These are phyloP conservation scores for Mycena venus DNA, from an alignment of 768 basidiomycete genomes.

Conservation along the genomic window DNA sequence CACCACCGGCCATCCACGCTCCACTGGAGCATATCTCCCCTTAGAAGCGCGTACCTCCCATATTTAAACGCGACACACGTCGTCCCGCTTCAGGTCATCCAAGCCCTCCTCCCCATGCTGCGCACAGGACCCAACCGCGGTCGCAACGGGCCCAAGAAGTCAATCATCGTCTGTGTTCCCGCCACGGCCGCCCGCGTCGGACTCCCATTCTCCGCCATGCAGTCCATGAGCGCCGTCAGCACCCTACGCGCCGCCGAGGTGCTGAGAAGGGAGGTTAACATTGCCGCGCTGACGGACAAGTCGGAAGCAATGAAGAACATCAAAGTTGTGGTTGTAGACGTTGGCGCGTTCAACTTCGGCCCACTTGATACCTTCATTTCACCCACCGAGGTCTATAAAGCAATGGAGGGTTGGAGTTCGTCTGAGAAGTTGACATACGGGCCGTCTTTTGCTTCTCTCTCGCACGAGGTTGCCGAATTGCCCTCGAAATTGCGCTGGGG, in stretches of 20 bases:
- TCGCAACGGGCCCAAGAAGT: conserved; percentile 66
- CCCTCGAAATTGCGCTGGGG: conserved; percentile 45
- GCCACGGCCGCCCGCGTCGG: conserved; percentile 81
- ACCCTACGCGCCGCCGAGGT: conserved; percentile 81
- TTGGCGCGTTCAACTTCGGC: conserved; percentile 68
- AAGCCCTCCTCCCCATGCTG: conserved; percentile 81
- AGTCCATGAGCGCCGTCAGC: conserved; percentile 82
- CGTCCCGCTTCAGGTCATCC: conserved; percentile 82
- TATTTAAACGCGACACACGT: conserved; percentile 83
- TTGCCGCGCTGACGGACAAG: conserved; percentile 67
- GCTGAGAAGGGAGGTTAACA: conserved; percentile 77
- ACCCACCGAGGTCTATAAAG: conserved; percentile 56
- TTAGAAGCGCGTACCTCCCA: conserved; percentile 74
- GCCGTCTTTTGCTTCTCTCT: conserved; percentile 69
- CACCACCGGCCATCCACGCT: conserved; percentile 58
- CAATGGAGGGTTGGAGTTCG: conserved; percentile 80
- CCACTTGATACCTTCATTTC: conserved; percentile 36
- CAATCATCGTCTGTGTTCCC: conserved; percentile 82
- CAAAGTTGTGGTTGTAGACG: conserved; percentile 79
- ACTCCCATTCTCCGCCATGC: conserved; percentile 75
- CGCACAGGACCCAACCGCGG: conserved; percentile 73
- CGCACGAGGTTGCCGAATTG: conserved; percentile 43
- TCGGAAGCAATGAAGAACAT: conserved; percentile 75
- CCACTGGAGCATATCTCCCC: conserved; percentile 80
- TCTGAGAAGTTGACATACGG: conserved; percentile 83